These are phyloP conservation scores for Sambucus nigra DNA, from an alignment of 129 eudicot species.

Conservation along the genomic window DNA sequence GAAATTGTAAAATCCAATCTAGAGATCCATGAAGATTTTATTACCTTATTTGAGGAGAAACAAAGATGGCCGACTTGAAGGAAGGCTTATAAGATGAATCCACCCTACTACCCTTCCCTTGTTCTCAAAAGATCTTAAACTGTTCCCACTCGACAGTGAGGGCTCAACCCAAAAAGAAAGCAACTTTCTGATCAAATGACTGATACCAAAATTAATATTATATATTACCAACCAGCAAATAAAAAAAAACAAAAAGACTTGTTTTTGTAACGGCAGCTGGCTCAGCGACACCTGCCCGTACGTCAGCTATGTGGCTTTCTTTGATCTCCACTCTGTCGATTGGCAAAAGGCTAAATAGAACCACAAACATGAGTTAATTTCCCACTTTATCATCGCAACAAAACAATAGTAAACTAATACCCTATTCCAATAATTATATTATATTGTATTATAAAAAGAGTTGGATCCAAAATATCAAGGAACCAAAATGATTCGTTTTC, in stretches of 20 bases:
- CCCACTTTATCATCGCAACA: no score
- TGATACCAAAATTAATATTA: no score
- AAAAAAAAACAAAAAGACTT: background rate
- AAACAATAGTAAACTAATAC: no score
- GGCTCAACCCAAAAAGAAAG: background rate
- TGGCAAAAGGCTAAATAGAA: no score
- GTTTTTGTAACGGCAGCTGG: background rate
- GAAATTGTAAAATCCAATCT: background rate
- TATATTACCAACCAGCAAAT: background rate
- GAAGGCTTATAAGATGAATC: background rate
- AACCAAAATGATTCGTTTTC: no score
- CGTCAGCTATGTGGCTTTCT: no score
- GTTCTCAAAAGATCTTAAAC: background rate
- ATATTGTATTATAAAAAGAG: no score
- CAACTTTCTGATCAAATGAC: background rate
- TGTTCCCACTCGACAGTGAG: background rate
- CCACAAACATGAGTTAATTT: no score
- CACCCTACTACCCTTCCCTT: background rate
- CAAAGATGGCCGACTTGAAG: background rate
- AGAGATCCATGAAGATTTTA: background rate
- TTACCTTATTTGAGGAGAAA: slow-evolving; percentile 3
- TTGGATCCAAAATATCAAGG: no score
- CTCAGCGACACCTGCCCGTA: background rate
- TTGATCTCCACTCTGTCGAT: no score
- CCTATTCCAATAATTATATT: no score